Base-by-base conservation (phyloP, 2,329 filamentous ascomycete genomes). In the Eutypella sp. region DNA sequence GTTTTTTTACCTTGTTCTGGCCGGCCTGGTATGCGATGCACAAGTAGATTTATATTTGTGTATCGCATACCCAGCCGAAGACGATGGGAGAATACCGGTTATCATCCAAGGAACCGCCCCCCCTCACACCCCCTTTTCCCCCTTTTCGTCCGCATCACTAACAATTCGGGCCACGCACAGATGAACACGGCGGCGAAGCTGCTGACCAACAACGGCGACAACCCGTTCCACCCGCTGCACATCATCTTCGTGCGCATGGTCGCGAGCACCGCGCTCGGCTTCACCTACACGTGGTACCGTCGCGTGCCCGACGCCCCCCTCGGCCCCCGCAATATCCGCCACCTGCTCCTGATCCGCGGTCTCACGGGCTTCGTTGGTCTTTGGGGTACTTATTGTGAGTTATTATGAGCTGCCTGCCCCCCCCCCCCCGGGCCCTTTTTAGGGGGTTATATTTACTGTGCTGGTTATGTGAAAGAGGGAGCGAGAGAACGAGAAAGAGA, bases 331-430 rank as follows among this genome's bases (percentile, higher is more conserved):
- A 75, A 76, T 11, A 75, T 90, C 2, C 69, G 84, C 22, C 70
- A 73, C 38, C 67, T 91, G 7, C 68, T 92, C 0, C 63, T 87
- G 1, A 64, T 79, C 11, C 73, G 87, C 55, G 86, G 85, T 2
- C 58, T 83, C 1, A 75, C 75, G 34, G 87, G 87, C 6, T 67
- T 68, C 22, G 78, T 84, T 52, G 86, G 85, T 0, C 73, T 90
- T 0, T 87, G 84, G 62, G 84, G 84, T 2, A 51, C 65, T 3
- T 71, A 71, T 36, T 71, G 68, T 69, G 51, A 49, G 61, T 43
- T 19, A 11, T 38, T 0, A 7, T 22, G 6, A 4, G 10, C 18
- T 15, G 6, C 18, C 10, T 19, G 18, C 33, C 22, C 13, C 16
- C 16, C 25, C 7, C 7, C 25, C 25, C 7, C 25, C 25, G 25